phyloP scores from a whole-genome alignment of 2,329 filamentous ascomycete species.

The Simplicillium aogashimaense region DNA sequence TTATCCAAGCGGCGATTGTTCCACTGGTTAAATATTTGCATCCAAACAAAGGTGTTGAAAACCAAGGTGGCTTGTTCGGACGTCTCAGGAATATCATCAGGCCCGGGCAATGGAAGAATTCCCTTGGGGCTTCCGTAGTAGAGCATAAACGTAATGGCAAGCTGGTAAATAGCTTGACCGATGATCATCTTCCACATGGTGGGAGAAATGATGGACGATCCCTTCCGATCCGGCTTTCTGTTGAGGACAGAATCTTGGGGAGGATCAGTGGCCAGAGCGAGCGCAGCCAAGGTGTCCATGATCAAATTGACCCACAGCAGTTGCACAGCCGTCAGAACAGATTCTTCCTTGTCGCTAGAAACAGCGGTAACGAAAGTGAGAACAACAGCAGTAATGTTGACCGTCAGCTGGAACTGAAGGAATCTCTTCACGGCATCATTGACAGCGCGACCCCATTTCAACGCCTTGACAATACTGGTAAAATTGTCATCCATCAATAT shows the following conservation, averaged over 20 bases:
- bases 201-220: slow-evolving; percentile 60
- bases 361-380: slow-evolving; percentile 85
- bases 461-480: slow-evolving; percentile 72
- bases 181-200: slow-evolving; percentile 99
- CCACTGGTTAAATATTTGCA: slow-evolving; percentile 98
- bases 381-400: slow-evolving; percentile 84
- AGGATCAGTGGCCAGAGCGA: slow-evolving; percentile 85
- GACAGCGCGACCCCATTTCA: slow-evolving; percentile 71
- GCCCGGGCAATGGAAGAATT: slow-evolving; percentile 30
- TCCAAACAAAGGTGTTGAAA: slow-evolving; percentile 98
- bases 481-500: slow-evolving; percentile 87
- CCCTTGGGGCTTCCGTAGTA: slow-evolving; percentile 58
- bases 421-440: slow-evolving; percentile 73
- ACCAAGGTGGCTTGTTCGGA: slow-evolving; percentile 67
- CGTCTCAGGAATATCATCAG: slow-evolving; percentile 27
- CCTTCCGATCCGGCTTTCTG: slow-evolving; percentile 56
- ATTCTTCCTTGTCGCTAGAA: slow-evolving; percentile 54
- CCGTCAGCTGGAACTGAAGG: slow-evolving; percentile 68
- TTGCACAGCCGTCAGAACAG: slow-evolving; percentile 81
- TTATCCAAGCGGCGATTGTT: slow-evolving; percentile 96
- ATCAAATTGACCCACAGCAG: slow-evolving; percentile 95
- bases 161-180: slow-evolving; percentile 82
- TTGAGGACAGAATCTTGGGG: slow-evolving; percentile 72
- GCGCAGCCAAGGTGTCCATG: slow-evolving; percentile 90
- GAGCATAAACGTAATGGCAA: slow-evolving; percentile 68